A percentile compares a stretch with the other conserved stretches of the same genome.
Conservation (phyloP, 441 rosid species). For the Bruguiera hainesii region DNA sequence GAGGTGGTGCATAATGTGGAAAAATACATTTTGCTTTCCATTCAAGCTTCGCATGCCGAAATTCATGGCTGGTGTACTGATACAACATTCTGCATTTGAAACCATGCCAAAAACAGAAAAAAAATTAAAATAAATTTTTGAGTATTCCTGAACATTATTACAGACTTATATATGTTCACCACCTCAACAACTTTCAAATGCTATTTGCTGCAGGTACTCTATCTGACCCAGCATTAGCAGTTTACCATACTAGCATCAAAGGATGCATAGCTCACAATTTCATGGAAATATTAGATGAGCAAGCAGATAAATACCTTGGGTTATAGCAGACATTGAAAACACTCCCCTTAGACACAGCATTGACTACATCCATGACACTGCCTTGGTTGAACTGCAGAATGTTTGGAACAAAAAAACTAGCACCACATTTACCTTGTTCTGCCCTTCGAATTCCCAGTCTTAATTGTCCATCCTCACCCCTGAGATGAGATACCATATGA, state of each 20-base stretch:
- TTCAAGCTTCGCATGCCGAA: too few relatives aligned
- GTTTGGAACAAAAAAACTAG: conserved; percentile 43
- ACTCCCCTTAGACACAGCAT: conserved; percentile 52
- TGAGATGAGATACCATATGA: conserved; percentile 22
- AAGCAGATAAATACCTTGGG: conserved; percentile 57
- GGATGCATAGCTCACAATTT: neutral
- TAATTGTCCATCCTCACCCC: conserved; percentile 91
- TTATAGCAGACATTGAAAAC: conserved; percentile 77
- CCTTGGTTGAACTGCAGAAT: conserved; percentile 51
- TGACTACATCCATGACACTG: conserved; percentile 57
- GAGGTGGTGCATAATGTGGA: too few relatives aligned
- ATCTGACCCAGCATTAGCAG: neutral
- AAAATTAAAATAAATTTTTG: too few relatives aligned
- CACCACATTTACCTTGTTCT: conserved; percentile 54
- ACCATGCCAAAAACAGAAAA: too few relatives aligned
- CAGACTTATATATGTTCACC: too few relatives aligned
- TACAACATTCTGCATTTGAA: too few relatives aligned
- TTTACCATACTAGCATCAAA: neutral
- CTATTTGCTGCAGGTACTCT: neutral
- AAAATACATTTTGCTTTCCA: too few relatives aligned
- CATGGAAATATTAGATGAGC: neutral
- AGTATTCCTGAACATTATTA: too few relatives aligned
- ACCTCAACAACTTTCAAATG: neutral
- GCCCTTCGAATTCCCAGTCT: conserved; percentile 92
- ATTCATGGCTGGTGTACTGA: too few relatives aligned